Percentiles rank a stretch among this genome's conserved stretches.
Conservation (phyloP, 2,329 filamentous ascomycete genomes). For the Hansfordia pulvinata region DNA sequence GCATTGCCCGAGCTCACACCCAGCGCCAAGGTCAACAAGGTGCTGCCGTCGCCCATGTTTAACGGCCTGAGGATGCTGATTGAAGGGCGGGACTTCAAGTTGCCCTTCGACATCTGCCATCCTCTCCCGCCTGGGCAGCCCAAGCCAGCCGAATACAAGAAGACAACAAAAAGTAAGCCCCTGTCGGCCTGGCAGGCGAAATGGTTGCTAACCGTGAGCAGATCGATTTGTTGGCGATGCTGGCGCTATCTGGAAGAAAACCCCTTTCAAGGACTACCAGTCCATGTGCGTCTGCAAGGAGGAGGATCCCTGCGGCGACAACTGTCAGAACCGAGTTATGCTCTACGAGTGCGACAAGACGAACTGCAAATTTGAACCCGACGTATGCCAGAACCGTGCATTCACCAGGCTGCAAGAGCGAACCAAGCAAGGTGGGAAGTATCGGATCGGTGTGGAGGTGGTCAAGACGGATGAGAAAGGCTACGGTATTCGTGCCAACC, state of each 20-base stretch:
- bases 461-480: conserved; percentile 82
- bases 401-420: conserved; percentile 71
- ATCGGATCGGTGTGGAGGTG: conserved; percentile 87
- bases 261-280: conserved; percentile 58
- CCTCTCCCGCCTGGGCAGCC: conserved; percentile 75
- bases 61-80: conserved; percentile 59
- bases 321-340: conserved; percentile 93
- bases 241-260: conserved; percentile 66
- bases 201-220: conserved; percentile 25
- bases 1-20: conserved; percentile 31
- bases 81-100: conserved; percentile 66
- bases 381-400: conserved; percentile 69
- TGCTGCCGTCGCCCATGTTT: conserved; percentile 68
- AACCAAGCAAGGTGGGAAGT: conserved; percentile 67
- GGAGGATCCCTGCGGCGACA: conserved; percentile 72
- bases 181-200: not conserved
- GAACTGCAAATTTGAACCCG: conserved; percentile 72
- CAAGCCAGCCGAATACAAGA: conserved; percentile 86
- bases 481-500: conserved; percentile 82
- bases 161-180: conserved; percentile 73
- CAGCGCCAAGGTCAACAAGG: conserved; percentile 34
- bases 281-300: conserved; percentile 66
- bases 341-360: conserved; percentile 88
- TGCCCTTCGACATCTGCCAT: conserved; percentile 83
- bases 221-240: conserved; percentile 87